Conservation (phyloP, 1,284 basidiomycete species). For the Porogramme epimiltina region DNA sequence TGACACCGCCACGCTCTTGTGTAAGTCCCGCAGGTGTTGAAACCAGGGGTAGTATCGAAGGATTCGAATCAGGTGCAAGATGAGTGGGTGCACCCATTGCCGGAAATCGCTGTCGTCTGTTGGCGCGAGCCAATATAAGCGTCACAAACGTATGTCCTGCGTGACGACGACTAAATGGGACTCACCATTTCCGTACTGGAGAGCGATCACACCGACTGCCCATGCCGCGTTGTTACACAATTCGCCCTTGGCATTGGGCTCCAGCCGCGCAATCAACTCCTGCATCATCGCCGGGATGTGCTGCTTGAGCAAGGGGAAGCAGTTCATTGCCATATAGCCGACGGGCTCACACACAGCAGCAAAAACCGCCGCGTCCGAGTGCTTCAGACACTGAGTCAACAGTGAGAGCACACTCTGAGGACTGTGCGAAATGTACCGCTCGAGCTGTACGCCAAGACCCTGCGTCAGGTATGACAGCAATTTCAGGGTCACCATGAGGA, state of each 20-base stretch:
- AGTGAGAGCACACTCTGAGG: conserved; percentile 80
- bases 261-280: conserved; percentile 88
- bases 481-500: conserved; percentile 97
- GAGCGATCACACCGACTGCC: conserved; percentile 96
- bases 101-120: conserved; percentile 81
- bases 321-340: conserved; percentile 97
- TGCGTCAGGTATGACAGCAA: conserved; percentile 95
- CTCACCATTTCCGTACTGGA: conserved; percentile 80
- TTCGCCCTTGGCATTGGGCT: conserved; percentile 87
- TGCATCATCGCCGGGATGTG: conserved; percentile 88
- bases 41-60: conserved; percentile 87
- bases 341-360: conserved; percentile 97
- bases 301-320: conserved; percentile 84
- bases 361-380: conserved; percentile 92
- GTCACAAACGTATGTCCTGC: too few relatives aligned
- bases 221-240: conserved; percentile 99
- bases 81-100: conserved; percentile 87
- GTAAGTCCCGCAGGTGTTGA: conserved; percentile 91
- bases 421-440: conserved; percentile 65
- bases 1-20: conserved; percentile 99
- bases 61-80: conserved; percentile 90
- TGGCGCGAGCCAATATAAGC: conserved; percentile 12
- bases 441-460: conserved; percentile 82
- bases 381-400: conserved; percentile 86
- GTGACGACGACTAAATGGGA: conserved; percentile 3